Base-by-base conservation (phyloP, 1,139 yeast genomes). In the Hanseniaspora sp. region DNA sequence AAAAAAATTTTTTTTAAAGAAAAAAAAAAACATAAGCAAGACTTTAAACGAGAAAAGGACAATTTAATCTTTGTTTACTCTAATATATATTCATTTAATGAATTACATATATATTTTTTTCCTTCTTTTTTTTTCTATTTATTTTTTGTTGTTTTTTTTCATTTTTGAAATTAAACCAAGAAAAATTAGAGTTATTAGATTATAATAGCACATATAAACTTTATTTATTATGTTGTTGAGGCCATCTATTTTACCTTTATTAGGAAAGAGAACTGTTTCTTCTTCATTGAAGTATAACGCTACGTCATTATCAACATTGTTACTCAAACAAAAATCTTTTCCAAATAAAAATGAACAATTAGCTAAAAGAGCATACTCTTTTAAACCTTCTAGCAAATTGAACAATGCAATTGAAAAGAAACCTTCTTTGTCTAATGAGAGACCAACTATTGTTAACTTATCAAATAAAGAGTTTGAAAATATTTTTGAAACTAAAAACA, bases 381-480 rank as follows among this genome's bases (percentile, higher is more conserved):
- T 41, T 4, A 41, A 41, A 12, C 33, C 45, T 9, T 11, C 42
- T 9, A 11, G 29, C 17, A 23, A 3, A 23, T 28, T 41, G 17
- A 12, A 7, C 7, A 29, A 23, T n/a, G 15, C 9, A 41, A 5
- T 7, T 41, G 17, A 23, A 28, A 12, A 41, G 15, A 41, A 23
- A 29, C 8, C 45, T 28, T 23, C 34, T 41, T 41, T 41, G 17
- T 9, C 13, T 6, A 41, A 41, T 29, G 33, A 33, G 9, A 41
- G 13, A 41, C 48, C 48, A 28, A 31, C 37, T 9, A 11, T 31
- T 34, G 48, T 49, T 30, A 45, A 49, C 9, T 18, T 49, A 29
- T 49, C 53, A n/a, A 46, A 49, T 28, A 43, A 43, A 23, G 53
- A 49, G 13, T 49, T 28, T 30, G 34, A 49, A 6, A 34, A 49